A percentile compares a stretch with the other conserved stretches of the same genome.
Evolutionary conservation across 2,329 filamentous ascomycete species (phyloP).

Genomic region (Fusarium nelsonii): DNA sequence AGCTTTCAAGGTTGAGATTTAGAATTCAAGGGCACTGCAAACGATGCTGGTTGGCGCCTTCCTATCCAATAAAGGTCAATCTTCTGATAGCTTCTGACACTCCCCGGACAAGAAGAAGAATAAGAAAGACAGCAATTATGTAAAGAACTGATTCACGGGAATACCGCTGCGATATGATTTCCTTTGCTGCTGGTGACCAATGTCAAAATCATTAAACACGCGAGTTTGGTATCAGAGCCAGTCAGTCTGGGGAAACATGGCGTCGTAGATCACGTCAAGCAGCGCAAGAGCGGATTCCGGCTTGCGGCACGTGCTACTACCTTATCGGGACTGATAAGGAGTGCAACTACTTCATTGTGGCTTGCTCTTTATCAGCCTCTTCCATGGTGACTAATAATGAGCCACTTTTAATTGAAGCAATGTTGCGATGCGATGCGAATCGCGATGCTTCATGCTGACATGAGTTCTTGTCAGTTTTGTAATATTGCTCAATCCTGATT

Average conservation of each 20-base stretch:
- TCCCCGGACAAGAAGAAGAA: slow-evolving; percentile 15
- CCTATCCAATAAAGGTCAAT: slow-evolving; percentile 36
- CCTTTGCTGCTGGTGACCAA: slow-evolving; percentile 21
- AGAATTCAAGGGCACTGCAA: slow-evolving; percentile 25
- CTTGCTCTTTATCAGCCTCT: not conserved
- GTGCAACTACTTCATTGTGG: not conserved
- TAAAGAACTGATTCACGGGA: not conserved
- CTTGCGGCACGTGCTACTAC: slow-evolving; percentile 40
- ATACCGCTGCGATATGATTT: slow-evolving; percentile 14
- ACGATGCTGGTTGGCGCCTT: slow-evolving; percentile 32
- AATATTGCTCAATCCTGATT: not conserved
- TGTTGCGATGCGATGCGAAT: no score
- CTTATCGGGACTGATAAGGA: slow-evolving; percentile 46
- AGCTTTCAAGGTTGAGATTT: slow-evolving; percentile 15
- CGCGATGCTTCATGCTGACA: not conserved
- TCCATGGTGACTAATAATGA: not conserved
- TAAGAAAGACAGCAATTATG: slow-evolving; percentile 14
- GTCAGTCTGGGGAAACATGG: slow-evolving; percentile 40
- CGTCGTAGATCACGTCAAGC: slow-evolving; percentile 46
- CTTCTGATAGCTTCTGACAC: slow-evolving; percentile 12
- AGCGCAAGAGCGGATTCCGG: slow-evolving; percentile 29
- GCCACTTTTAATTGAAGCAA: not conserved
- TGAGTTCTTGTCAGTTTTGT: not conserved
- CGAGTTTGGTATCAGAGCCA: slow-evolving; percentile 32
- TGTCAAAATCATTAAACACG: slow-evolving; percentile 35